Evolutionary conservation across 805 yeast species (phyloP), one percentile per base, ranked within the genome.

Genomic region (Yamadazyma scolyti): DNA sequence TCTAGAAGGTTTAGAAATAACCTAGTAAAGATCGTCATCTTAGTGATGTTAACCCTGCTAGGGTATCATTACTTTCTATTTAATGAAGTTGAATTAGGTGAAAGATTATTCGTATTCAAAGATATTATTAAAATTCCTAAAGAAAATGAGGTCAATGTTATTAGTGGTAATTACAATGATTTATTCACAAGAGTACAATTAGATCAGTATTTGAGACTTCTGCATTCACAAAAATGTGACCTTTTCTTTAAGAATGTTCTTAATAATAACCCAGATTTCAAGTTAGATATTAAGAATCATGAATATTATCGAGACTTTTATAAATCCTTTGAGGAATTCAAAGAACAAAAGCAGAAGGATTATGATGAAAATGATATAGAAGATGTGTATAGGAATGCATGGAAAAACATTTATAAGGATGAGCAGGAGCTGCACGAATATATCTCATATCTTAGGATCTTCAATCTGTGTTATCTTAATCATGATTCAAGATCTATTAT

Each of bases 381-480:
- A 12, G 25, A 32, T 3, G 36, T 28, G 9, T 45, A 32, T 17
- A 27, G 30, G 3, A 18, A n/a, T 3, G 17, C 30, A 23, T 41
- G 56, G 49, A 23, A 38, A 2, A 31, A 20, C 9, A 47, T 53
- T 20, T 31, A 25, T 5, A n/a, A 20, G 1, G 50, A 53, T 19
- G 46, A 58, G 27, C 54, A 50, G 25, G 20, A 22, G 1, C 24
- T 56, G 7, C 58, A 54, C 34, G 48, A 51, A 28, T 49, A 42
- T 17, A 30, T 54, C 16, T 42, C 52, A 9, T 50, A 53, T 30
- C 27, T 54, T 17, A 43, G 43, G 28, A 32, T 56, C 1, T 57
- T 42, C 31, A 44, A 50, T 38, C 42, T 44, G 35, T 54, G 61
- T 33, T 54, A 27, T 27, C 21, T 54, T 18, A 30, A 38, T 6